These are phyloP conservation scores for Geotrichum aggregatum DNA, from an alignment of 1,139 yeast genomes.

Conservation along the genomic window DNA sequence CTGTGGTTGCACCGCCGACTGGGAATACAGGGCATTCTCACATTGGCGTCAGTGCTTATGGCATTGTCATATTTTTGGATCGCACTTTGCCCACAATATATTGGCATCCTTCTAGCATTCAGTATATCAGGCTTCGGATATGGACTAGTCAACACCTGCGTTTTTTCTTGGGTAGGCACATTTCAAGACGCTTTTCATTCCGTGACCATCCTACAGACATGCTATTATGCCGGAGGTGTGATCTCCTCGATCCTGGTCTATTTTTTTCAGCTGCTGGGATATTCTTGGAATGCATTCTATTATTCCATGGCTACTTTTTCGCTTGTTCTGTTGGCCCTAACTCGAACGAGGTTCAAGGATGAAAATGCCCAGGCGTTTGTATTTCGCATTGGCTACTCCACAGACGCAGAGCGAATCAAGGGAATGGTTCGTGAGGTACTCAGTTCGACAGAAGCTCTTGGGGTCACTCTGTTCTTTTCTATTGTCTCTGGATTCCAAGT, in stretches of 20 bases:
- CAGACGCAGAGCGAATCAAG: conserved; percentile 1
- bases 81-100: conserved; percentile 41
- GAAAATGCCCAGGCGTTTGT: conserved; percentile 15
- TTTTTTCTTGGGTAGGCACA: conserved; percentile 52
- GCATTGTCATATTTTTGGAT: conserved; percentile 43
- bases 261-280: conserved; percentile 44
- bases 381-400: conserved; percentile 13
- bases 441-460: not conserved
- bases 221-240: conserved; percentile 60
- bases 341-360: conserved; percentile 8
- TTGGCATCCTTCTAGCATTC: conserved; percentile 48
- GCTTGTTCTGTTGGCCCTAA: conserved; percentile 10
- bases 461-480: conserved; percentile 37
- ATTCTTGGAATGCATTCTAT: conserved; percentile 53
- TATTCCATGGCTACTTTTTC: conserved; percentile 45
- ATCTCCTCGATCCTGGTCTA: conserved; percentile 56
- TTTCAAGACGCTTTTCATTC: conserved; percentile 48
- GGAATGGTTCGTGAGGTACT: conserved; percentile 5
- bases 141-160: conserved; percentile 52
- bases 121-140: conserved; percentile 58
- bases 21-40: conserved; percentile 43
- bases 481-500: conserved; percentile 69
- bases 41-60: conserved; percentile 39
- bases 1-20: conserved; percentile 40
- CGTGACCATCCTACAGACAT: conserved; percentile 53